Conservation (phyloP, 139 green algal species). For the Coccomyxa sp. region DNA sequence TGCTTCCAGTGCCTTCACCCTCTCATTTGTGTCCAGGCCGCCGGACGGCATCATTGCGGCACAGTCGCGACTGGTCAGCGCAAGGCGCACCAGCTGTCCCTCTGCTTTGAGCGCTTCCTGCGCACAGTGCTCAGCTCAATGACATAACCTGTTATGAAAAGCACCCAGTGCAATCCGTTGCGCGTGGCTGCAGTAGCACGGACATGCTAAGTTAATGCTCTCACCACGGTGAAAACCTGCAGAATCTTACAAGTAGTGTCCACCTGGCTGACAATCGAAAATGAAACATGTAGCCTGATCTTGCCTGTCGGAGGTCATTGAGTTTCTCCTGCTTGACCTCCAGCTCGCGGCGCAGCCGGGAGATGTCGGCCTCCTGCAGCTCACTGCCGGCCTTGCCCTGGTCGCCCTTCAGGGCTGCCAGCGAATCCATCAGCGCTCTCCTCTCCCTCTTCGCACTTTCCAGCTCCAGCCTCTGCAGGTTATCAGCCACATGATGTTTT, state of each 20-base stretch:
- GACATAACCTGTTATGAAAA: not conserved
- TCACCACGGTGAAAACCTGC: not conserved
- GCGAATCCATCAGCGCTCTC: conserved; percentile 60
- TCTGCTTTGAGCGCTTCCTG: conserved; percentile 14
- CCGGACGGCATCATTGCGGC: conserved; percentile 37
- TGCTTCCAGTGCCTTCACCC: conserved; percentile 29
- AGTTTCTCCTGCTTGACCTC: conserved; percentile 77
- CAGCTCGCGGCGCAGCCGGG: conserved; percentile 61
- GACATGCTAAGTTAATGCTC: not conserved
- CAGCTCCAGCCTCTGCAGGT: conserved; percentile 46
- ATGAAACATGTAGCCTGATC: not conserved
- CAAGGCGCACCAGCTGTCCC: conserved; percentile 24
- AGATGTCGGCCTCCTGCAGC: conserved; percentile 75
- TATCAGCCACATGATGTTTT: not conserved
- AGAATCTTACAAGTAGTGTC: not conserved
- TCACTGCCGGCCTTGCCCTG: conserved; percentile 68
- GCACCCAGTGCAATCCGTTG: not conserved
- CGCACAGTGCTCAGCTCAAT: conserved; percentile 7
- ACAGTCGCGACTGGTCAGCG: conserved; percentile 37
- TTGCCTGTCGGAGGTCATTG: conserved; percentile 63
- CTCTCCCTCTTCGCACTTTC: conserved; percentile 79
- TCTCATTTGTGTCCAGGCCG: conserved; percentile 29
- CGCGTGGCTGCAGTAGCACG: not conserved
- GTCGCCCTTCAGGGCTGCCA: conserved; percentile 48
- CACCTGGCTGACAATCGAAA: not conserved